phyloP scores from a whole-genome alignment of 306 rosid species.

The Potentilla sterilis region DNA sequence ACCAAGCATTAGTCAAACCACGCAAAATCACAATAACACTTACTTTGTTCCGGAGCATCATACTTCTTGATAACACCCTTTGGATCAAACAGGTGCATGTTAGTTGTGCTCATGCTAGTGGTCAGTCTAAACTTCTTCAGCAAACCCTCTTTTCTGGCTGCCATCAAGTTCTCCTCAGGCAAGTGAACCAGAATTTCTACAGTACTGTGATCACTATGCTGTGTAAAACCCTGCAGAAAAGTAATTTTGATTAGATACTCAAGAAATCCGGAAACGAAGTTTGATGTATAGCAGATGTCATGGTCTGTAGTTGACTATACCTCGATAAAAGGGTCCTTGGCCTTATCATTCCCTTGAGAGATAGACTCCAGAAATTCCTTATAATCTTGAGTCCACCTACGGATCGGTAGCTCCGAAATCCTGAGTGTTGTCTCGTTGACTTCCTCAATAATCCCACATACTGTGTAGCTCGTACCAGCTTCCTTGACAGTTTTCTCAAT shows the following conservation, averaged over 20 bases:
- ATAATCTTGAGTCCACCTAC: constrained; percentile 93
- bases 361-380: constrained; percentile 80
- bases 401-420: constrained; percentile 72
- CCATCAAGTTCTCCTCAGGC: constrained; percentile 49
- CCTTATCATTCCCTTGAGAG: constrained; percentile 59
- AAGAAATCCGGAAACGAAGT: not conserved
- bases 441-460: constrained; percentile 67
- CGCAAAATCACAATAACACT: not conserved
- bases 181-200: constrained; percentile 66
- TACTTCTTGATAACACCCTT: constrained; percentile 81
- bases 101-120: constrained; percentile 56
- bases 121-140: constrained; percentile 75
- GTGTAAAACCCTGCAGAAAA: constrained; percentile 66
- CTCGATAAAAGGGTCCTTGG: constrained; percentile 80
- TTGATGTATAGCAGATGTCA: not conserved
- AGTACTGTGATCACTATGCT: constrained; percentile 73
- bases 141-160: constrained; percentile 73
- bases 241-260: constrained; percentile 7
- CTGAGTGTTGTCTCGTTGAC: constrained; percentile 57
- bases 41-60: constrained; percentile 86
- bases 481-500: constrained; percentile 73
- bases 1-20: not conserved
- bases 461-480: constrained; percentile 42
- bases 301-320: constrained; percentile 29
- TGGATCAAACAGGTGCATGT: constrained; percentile 88